Conservation (phyloP, 129 eudicot species). For the Pulicaria dysenterica region DNA sequence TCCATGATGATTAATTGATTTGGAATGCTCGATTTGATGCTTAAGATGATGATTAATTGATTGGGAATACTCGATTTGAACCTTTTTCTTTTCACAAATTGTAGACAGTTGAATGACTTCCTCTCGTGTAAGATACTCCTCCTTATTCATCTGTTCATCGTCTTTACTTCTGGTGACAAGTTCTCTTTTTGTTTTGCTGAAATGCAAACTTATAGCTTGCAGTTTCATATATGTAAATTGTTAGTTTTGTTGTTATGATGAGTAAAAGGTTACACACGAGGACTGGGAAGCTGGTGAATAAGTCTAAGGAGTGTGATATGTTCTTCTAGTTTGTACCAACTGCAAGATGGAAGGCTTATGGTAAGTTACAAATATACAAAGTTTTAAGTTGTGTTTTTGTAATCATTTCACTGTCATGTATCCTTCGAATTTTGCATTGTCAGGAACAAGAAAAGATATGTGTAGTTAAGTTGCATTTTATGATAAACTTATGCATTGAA, state of each 20-base stretch:
- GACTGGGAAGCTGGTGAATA: conserved; percentile 50
- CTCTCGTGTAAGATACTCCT: conserved; percentile 40
- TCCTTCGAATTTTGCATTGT: conserved; percentile 27
- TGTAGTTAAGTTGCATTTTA: conserved; percentile 19
- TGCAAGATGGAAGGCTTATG: conserved; percentile 28
- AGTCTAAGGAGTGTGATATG: conserved; percentile 57
- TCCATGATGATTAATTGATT: too few relatives aligned
- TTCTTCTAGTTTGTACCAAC: conserved; percentile 25
- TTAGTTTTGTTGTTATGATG: conserved; percentile 25
- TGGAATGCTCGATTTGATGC: too few relatives aligned
- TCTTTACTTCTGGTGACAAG: conserved; percentile 31
- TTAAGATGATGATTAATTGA: too few relatives aligned
- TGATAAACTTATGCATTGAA: conserved; percentile 12
- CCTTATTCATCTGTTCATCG: conserved; percentile 44
- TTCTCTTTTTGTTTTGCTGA: not conserved
- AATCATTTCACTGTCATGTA: too few relatives aligned
- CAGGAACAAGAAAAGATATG: conserved; percentile 24
- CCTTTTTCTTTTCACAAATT: conserved; percentile 43
- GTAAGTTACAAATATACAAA: not conserved
- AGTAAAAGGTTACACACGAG: conserved; percentile 45
- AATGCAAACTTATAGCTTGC: conserved; percentile 7
- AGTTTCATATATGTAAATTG: not conserved
- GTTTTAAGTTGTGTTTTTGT: too few relatives aligned
- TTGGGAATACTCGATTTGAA: too few relatives aligned
- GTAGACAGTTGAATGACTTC: conserved; percentile 34